Percentiles rank a stretch among this genome's conserved stretches.
phyloP scores from a whole-genome alignment of 83 land plant genomes.

The Picea mariana region DNA sequence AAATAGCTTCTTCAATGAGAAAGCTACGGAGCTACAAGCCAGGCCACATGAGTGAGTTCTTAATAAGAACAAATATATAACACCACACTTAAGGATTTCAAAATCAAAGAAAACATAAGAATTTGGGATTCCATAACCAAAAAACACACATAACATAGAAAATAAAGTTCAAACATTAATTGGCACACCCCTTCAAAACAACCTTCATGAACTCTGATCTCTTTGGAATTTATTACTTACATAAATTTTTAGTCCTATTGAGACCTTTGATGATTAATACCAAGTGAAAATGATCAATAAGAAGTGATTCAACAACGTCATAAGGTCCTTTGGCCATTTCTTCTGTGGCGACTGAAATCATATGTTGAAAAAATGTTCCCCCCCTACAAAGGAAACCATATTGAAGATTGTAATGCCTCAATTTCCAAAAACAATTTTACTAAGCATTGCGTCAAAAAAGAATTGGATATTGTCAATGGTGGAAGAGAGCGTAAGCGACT shows the following conservation, averaged over 20 bases:
- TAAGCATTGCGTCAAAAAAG: conserved; percentile 89
- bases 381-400: conserved; percentile 98
- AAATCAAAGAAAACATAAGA: too few species aligned
- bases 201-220: conserved; percentile 98
- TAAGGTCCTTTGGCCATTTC: conserved; percentile 94
- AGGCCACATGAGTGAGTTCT: too few species aligned
- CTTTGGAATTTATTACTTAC: conserved; percentile 95
- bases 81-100: too few species aligned
- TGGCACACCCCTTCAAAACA: conserved; percentile 99
- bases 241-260: conserved; percentile 97
- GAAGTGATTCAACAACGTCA: conserved; percentile 99
- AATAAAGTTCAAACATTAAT: conserved; percentile 31
- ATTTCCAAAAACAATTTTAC: conserved; percentile 89
- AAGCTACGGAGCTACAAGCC: too few species aligned
- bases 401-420: conserved; percentile 98
- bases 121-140: too few species aligned
- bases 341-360: conserved; percentile 90
- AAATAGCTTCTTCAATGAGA: too few species aligned
- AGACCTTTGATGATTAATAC: conserved; percentile 99
- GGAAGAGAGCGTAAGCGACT: conserved; percentile 97
- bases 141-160: too few species aligned
- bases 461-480: conserved; percentile 94
- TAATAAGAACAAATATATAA: too few species aligned
- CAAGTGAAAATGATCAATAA: conserved; percentile 98
- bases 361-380: conserved; percentile 97